These are phyloP conservation scores for Cornus suecica DNA, from an alignment of 148 eudicot genomes.

Conservation along the genomic window DNA sequence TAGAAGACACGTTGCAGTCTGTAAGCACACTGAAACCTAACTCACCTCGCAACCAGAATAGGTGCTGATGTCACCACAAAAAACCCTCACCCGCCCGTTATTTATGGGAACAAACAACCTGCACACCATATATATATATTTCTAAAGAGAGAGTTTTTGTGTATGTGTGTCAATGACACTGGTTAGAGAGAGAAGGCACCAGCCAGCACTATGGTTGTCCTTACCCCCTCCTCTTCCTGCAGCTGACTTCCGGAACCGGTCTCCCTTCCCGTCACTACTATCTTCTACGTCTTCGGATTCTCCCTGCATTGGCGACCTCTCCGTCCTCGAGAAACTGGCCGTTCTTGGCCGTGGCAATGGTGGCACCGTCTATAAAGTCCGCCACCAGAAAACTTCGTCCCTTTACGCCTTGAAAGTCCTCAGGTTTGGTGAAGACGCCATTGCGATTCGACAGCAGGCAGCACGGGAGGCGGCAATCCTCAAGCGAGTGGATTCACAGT, in stretches of 20 bases:
- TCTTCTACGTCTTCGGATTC: constrained; percentile 11
- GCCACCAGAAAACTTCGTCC: constrained; percentile 5
- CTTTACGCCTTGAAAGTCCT: constrained; percentile 27
- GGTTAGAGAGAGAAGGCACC: constrained; percentile 21
- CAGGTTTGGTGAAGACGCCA: constrained; percentile 4
- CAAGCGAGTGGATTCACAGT: constrained; percentile 19
- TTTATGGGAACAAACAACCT: constrained; percentile 6
- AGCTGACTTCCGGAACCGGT: background rate
- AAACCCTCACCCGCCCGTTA: constrained; percentile 19
- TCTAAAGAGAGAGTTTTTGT: background rate
- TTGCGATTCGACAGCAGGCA: constrained; percentile 9
- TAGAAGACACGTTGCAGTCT: constrained; percentile 1
- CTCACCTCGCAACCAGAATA: background rate
- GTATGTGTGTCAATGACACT: constrained; percentile 12
- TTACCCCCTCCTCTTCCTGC: background rate
- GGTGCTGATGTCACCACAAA: background rate
- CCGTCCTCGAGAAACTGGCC: constrained; percentile 21
- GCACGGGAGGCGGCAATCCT: constrained; percentile 22
- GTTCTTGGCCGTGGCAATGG: constrained; percentile 30
- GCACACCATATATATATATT: background rate
- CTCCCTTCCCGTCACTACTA: constrained; percentile 7
- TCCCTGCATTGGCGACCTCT: background rate
- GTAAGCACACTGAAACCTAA: background rate
- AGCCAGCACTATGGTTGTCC: constrained; percentile 10
- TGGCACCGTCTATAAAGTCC: constrained; percentile 27